Conservation (phyloP, 805 yeast species). For the Kodamaea leandrae region DNA sequence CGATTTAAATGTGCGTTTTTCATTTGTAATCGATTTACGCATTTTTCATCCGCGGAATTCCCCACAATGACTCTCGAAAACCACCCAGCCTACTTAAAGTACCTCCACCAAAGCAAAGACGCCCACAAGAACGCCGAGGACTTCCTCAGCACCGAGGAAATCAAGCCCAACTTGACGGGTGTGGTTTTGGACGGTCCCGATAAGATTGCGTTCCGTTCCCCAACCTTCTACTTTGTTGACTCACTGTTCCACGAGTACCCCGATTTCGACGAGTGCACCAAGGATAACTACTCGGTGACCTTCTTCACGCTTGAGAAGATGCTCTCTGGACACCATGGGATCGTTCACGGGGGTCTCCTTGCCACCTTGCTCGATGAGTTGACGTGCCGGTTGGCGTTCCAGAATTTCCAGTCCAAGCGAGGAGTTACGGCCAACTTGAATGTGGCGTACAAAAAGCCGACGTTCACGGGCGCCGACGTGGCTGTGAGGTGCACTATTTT, state of each 20-base stretch:
- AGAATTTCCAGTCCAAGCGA: slow-evolving; percentile 36
- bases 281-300: slow-evolving; percentile 33
- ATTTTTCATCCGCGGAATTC: too few species aligned
- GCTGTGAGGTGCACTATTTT: slow-evolving; percentile 33
- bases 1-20: too few species aligned
- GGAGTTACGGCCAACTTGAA: slow-evolving; percentile 47
- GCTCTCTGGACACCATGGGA: slow-evolving; percentile 39
- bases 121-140: background rate
- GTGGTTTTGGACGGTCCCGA: slow-evolving; percentile 32
- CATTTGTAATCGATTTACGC: too few species aligned
- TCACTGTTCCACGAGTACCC: slow-evolving; percentile 26
- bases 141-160: slow-evolving; percentile 21
- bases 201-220: slow-evolving; percentile 33
- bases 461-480: slow-evolving; percentile 29
- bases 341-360: slow-evolving; percentile 44
- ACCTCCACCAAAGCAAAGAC: slow-evolving; percentile 1
- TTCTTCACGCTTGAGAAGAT: slow-evolving; percentile 39
- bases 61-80: background rate
- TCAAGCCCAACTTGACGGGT: slow-evolving; percentile 38
- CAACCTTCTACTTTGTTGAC: slow-evolving; percentile 34
- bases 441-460: slow-evolving; percentile 38
- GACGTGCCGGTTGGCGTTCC: slow-evolving; percentile 43
- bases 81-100: slow-evolving; percentile 3
- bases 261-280: slow-evolving; percentile 20
- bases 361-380: slow-evolving; percentile 44